A percentile compares a stretch with the other conserved stretches of the same genome.
phyloP scores from a whole-genome alignment of 305 asterid species.

The Solanum chacoense region DNA sequence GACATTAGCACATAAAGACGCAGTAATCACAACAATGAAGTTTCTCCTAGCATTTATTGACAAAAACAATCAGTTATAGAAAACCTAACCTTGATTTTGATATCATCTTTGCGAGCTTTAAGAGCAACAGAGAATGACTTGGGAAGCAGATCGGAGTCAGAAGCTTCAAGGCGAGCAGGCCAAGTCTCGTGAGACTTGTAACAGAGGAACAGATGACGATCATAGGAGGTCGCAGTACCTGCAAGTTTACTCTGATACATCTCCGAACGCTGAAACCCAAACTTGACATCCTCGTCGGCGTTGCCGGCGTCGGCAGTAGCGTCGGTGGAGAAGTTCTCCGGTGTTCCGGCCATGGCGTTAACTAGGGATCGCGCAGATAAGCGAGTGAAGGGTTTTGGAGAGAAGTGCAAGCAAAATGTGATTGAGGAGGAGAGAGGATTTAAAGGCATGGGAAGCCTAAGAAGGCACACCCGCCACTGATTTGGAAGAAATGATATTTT shows the following conservation, averaged over 20 bases:
- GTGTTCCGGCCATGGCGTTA: conserved; percentile 1
- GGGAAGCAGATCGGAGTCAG: conserved; percentile 80
- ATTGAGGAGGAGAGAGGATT: not conserved
- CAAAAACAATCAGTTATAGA: not conserved
- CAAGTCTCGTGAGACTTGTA: conserved; percentile 70
- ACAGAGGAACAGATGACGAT: conserved; percentile 80
- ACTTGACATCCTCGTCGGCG: conserved; percentile 28
- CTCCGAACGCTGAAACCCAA: conserved; percentile 73
- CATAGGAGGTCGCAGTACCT: conserved; percentile 60
- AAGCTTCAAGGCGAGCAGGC: conserved; percentile 73
- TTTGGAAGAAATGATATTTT: not conserved
- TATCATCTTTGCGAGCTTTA: conserved; percentile 54
- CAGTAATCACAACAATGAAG: not conserved
- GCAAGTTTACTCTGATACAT: conserved; percentile 51
- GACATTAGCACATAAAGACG: not conserved
- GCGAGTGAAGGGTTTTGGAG: not conserved
- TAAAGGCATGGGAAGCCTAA: not conserved
- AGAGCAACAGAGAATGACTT: conserved; percentile 49
- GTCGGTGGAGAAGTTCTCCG: not conserved
- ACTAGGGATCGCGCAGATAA: not conserved
- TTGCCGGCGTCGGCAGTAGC: not conserved
- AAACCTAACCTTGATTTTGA: conserved; percentile 40
- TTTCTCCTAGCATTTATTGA: not conserved
- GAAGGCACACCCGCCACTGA: not conserved
- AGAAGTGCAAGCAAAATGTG: conserved; percentile 4